Evolutionary conservation across 805 yeast genomes (phyloP), one percentile per base, ranked within the genome.

Genomic region (Cephaloascus fragrans): DNA sequence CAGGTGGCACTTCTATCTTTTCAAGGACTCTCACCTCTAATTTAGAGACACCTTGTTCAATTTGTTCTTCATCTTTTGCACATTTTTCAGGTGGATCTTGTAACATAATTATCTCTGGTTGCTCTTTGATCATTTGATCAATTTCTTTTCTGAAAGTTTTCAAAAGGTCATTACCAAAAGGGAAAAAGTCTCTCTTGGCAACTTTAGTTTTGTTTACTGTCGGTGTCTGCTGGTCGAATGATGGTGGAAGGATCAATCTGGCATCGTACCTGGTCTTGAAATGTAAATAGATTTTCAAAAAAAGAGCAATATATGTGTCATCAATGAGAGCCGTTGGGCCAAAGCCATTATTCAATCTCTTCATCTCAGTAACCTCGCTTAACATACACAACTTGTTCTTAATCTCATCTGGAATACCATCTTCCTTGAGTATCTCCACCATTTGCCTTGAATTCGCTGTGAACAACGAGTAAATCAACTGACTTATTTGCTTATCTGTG

Each of bases 311-410:
- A 43, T 75, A 75, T 0, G 85, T 73, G 44, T 85, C 93, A 55
- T 85, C 95, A 39, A 83, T 73, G 29, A 72, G 56, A 0, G 86
- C 76, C 0, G 93, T 83, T 3, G 93, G 77, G 0, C 88, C 90
- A 54, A 80, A 80, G 0, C 94, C 94, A 52, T 81, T 83, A 43
- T 87, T 85, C 59, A 82, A 68, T 42, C 81, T 72, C 44, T 85
- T 68, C 48, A 83, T 66, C 37, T 81, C 89, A 14, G 70, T 64
- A 8, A 75, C 52, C 18, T 78, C 78, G 40, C 56, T 59, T 12
- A 83, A 50, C 28, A 71, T 60, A 37, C 71, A 65, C 2, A 77
- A 48, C 16, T 60, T 48, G 2, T 63, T 54, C 19, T 64, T 57
- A 19, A 69, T 61, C 3, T 60, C 52, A 1, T 61, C 51, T 3